Conservation (phyloP, 108 stramenopile genomes). For the Discostella pseudostelligera region DNA sequence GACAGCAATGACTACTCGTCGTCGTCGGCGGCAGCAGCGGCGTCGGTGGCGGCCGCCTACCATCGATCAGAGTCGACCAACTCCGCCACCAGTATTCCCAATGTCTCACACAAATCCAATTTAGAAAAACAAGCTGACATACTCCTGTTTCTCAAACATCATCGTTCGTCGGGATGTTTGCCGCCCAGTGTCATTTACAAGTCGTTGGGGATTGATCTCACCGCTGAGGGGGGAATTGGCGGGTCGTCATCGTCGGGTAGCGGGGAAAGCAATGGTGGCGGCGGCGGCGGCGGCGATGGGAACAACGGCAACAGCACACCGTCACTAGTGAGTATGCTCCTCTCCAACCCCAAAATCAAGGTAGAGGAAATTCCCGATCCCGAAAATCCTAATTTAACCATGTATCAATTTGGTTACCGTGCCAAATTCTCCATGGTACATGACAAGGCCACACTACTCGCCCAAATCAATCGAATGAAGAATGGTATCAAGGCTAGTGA, state of each 20-base stretch:
- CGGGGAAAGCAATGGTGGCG: too few relatives aligned
- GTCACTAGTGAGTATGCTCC: constrained; percentile 59
- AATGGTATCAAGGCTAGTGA: constrained; percentile 65
- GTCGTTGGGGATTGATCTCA: constrained; percentile 74
- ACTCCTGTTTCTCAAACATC: constrained; percentile 69
- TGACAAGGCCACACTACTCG: constrained; percentile 62
- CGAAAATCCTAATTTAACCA: constrained; percentile 69
- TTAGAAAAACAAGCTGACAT: constrained; percentile 84
- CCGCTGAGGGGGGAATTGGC: too few relatives aligned
- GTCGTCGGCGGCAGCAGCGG: not conserved
- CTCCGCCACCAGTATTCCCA: constrained; percentile 21
- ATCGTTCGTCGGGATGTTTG: constrained; percentile 73
- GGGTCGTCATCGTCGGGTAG: constrained; percentile 5
- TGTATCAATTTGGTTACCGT: constrained; percentile 74
- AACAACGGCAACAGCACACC: not conserved
- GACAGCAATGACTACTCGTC: constrained; percentile 5
- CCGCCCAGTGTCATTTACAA: constrained; percentile 72
- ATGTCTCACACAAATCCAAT: constrained; percentile 65
- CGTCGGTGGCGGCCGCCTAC: too few relatives aligned
- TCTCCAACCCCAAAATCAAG: constrained; percentile 67
- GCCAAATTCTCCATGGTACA: constrained; percentile 71
- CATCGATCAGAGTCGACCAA: constrained; percentile 15
- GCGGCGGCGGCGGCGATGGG: constrained; percentile 35
- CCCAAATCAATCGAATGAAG: constrained; percentile 79
- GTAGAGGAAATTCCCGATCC: constrained; percentile 83